Evolutionary conservation across 345 rosid species (phyloP), one percentile per base, ranked within the genome.

Genomic region (Raphanus sativus): DNA sequence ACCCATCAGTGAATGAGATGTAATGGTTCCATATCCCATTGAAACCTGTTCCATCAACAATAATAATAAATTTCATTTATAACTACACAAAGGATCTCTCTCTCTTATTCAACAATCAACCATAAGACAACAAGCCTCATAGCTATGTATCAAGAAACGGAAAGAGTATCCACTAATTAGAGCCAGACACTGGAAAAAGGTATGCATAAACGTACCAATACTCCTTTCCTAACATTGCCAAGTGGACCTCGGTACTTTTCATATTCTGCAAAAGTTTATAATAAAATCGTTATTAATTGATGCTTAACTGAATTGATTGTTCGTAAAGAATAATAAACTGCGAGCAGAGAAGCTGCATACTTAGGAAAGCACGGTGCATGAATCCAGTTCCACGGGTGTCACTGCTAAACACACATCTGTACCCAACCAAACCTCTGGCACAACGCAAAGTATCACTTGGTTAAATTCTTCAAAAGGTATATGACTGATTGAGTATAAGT

Each of bases 371-470:
- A 69, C 99, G 94, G 67, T 92, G 99, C 99, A 95, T 95, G 81
- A 92, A 95, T 82, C 98, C 98, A 75, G 93, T 86, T 85, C 99
- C 99, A 75, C 97, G 97, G 3, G 98, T 92, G 84, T 87, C 96
- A 75, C 98, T 92, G 88, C 97, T 95, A 87, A 95, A 95, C 80
- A 95, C 93, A 84, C 97, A 91, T 83, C 97, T 88, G 86, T 95
- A 95, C 75, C 99, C 99, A 67, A 95, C 99, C 77, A 95, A 85
- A 65, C 99, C 99, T 86, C 99, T 92, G 85, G n/a, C n/a, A n/a
- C n/a, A n/a, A 54, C 62, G 12, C 42, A 69, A 69, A 69, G 62
- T 56, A 11, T 25, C 38, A 6, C 36, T 17, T 33, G 24, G 75
- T 69, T 69, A 70, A 5, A n/a, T 38, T 74, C 45, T 48, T 74